Evolutionary conservation across 2,329 filamentous ascomycete genomes (phyloP).

Genomic region (Arthrobotrys sphaeroides): DNA sequence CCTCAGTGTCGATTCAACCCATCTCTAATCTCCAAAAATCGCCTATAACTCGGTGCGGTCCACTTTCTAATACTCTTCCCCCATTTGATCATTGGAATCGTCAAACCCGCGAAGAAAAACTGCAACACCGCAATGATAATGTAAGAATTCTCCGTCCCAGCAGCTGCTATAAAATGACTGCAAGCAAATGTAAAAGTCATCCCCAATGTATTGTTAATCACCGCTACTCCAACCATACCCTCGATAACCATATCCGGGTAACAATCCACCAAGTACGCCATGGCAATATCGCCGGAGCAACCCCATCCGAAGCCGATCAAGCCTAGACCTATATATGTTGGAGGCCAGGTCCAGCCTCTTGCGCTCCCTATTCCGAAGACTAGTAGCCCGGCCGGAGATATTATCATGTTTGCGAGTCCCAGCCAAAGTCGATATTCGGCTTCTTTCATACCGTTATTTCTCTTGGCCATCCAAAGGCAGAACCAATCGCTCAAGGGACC

Average conservation of each 20-base stretch:
- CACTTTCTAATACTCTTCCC: constrained; percentile 65
- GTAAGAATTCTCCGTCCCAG: constrained; percentile 64
- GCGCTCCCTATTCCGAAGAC: constrained; percentile 67
- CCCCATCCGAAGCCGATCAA: constrained; percentile 71
- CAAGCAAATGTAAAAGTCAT: constrained; percentile 68
- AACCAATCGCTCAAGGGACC: constrained; percentile 69
- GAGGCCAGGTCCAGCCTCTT: constrained; percentile 66
- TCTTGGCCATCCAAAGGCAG: constrained; percentile 67
- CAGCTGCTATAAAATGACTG: constrained; percentile 65
- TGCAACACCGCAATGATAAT: constrained; percentile 67
- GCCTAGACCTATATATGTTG: constrained; percentile 67
- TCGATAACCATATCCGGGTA: constrained; percentile 69
- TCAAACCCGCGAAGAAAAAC: constrained; percentile 66
- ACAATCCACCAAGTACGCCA: constrained; percentile 68
- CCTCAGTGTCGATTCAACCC: constrained; percentile 56
- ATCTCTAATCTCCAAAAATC: constrained; percentile 65
- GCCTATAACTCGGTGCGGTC: constrained; percentile 64
- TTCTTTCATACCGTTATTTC: constrained; percentile 67
- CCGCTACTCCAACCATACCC: constrained; percentile 69
- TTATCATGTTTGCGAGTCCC: constrained; percentile 65
- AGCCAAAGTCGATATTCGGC: constrained; percentile 68
- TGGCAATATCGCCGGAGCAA: constrained; percentile 68
- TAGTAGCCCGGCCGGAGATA: constrained; percentile 67
- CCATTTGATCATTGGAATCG: constrained; percentile 67
- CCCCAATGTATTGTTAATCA: constrained; percentile 69